Evolutionary conservation across 495 filamentous ascomycete species (phyloP).

Genomic region (Extremus antarcticus): DNA sequence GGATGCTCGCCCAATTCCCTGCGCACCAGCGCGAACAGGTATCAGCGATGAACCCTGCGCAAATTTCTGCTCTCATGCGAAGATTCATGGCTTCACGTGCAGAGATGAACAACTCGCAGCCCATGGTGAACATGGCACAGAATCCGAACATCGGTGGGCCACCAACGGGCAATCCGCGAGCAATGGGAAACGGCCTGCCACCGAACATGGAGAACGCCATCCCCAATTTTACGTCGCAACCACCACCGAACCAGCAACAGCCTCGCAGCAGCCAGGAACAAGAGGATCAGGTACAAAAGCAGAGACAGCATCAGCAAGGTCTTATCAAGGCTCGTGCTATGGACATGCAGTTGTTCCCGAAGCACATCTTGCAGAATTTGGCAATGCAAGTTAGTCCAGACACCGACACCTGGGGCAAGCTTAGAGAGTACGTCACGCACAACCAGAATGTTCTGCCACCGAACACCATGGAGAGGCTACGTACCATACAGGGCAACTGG

Average conservation of each 20-base stretch:
- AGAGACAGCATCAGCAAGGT: slow-evolving; percentile 6
- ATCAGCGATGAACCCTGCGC: not conserved
- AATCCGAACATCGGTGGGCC: not conserved
- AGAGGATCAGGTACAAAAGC: slow-evolving; percentile 12
- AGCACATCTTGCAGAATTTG: slow-evolving; percentile 3
- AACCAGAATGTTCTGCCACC: slow-evolving; percentile 38
- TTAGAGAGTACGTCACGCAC: slow-evolving; percentile 50
- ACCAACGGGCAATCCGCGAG: not conserved
- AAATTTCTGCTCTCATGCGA: not conserved
- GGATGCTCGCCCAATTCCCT: not conserved
- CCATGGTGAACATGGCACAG: no score
- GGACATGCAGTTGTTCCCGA: slow-evolving; percentile 16
- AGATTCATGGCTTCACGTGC: not conserved
- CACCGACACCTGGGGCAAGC: slow-evolving; percentile 59
- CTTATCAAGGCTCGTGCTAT: slow-evolving; percentile 2
- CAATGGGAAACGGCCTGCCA: slow-evolving; percentile 1
- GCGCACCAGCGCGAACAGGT: not conserved
- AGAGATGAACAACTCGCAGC: no score
- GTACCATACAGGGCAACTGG: slow-evolving; percentile 19
- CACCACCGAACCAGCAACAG: slow-evolving; percentile 8
- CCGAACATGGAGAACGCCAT: slow-evolving; percentile 6
- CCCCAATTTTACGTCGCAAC: slow-evolving; percentile 12
- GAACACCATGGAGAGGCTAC: slow-evolving; percentile 37
- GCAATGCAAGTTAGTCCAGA: slow-evolving; percentile 39
- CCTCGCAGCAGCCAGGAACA: slow-evolving; percentile 12